phyloP scores from a whole-genome alignment of 257 asterid species.

The Cruciata laevipes region DNA sequence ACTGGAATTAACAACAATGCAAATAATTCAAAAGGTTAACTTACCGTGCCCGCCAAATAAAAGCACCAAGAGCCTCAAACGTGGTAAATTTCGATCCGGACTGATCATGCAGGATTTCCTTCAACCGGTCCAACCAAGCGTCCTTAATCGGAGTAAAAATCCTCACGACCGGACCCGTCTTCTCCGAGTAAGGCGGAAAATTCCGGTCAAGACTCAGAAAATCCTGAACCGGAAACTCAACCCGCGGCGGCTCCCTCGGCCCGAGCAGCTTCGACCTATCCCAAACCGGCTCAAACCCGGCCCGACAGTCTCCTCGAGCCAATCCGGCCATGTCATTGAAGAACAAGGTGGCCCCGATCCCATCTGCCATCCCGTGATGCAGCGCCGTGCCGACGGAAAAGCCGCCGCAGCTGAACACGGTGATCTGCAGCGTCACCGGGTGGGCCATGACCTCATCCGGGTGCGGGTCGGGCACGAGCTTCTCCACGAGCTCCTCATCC shows the following conservation, averaged over 20 bases:
- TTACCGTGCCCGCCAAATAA: constrained; percentile 77
- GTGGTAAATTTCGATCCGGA: constrained; percentile 57
- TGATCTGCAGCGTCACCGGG: constrained; percentile 57
- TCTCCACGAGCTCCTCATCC: constrained; percentile 28
- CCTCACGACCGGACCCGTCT: constrained; percentile 38
- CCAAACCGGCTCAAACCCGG: constrained; percentile 57
- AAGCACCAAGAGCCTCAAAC: constrained; percentile 81
- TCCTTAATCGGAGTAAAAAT: constrained; percentile 45
- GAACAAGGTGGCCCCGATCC: constrained; percentile 65
- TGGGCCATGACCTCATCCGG: constrained; percentile 25
- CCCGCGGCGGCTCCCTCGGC: constrained; percentile 43
- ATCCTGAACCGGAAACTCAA: constrained; percentile 47
- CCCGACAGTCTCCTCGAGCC: constrained; percentile 44
- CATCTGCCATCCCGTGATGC: constrained; percentile 69
- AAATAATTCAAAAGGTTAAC: background rate
- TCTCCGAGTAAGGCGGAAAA: constrained; percentile 30
- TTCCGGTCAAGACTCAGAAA: constrained; percentile 40
- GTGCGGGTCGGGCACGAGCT: constrained; percentile 50
- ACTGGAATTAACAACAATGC: background rate
- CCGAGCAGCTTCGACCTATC: constrained; percentile 53
- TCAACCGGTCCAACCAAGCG: constrained; percentile 54
- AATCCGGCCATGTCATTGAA: constrained; percentile 68
- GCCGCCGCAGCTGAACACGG: constrained; percentile 64
- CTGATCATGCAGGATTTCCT: constrained; percentile 32
- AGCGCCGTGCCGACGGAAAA: constrained; percentile 65